These are phyloP conservation scores for Yamadazyma jaroonii DNA, from an alignment of 1,139 yeast species.

Conservation along the genomic window DNA sequence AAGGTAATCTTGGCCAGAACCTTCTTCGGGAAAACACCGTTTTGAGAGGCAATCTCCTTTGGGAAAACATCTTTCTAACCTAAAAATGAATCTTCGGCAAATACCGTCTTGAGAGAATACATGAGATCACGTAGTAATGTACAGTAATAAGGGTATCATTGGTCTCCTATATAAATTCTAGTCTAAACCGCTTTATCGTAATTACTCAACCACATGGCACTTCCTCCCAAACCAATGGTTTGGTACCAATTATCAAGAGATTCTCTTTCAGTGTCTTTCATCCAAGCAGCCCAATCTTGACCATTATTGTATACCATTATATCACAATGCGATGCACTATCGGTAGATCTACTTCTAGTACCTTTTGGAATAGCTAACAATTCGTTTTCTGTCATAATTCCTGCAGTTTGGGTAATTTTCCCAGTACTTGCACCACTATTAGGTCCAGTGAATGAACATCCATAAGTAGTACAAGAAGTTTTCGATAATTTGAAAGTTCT, in stretches of 20 bases:
- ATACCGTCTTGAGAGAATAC: too few relatives aligned
- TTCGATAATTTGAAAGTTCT: constrained; percentile 10
- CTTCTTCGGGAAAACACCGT: too few relatives aligned
- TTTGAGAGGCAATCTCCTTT: too few relatives aligned
- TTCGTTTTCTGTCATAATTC: constrained; percentile 14
- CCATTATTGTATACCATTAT: constrained; percentile 15
- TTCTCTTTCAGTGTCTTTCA: constrained; percentile 13
- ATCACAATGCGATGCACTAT: constrained; percentile 15
- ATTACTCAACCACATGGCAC: constrained; percentile 16
- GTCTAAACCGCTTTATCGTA: constrained; percentile 6
- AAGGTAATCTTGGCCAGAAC: too few relatives aligned
- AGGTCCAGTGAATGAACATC: constrained; percentile 10
- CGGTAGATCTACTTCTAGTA: constrained; percentile 13
- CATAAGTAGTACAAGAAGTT: constrained; percentile 7
- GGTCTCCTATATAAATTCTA: neutral
- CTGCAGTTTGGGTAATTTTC: constrained; percentile 9
- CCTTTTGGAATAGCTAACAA: constrained; percentile 11
- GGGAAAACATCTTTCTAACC: too few relatives aligned
- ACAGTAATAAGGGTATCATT: too few relatives aligned
- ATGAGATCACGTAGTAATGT: too few relatives aligned
- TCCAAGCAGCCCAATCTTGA: constrained; percentile 18
- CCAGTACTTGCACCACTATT: constrained; percentile 6
- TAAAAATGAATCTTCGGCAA: too few relatives aligned
- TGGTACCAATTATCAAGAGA: constrained; percentile 11
- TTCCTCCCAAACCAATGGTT: constrained; percentile 16